Conservation (phyloP, 139 green algal species). For the Picochlorum sp. region DNA sequence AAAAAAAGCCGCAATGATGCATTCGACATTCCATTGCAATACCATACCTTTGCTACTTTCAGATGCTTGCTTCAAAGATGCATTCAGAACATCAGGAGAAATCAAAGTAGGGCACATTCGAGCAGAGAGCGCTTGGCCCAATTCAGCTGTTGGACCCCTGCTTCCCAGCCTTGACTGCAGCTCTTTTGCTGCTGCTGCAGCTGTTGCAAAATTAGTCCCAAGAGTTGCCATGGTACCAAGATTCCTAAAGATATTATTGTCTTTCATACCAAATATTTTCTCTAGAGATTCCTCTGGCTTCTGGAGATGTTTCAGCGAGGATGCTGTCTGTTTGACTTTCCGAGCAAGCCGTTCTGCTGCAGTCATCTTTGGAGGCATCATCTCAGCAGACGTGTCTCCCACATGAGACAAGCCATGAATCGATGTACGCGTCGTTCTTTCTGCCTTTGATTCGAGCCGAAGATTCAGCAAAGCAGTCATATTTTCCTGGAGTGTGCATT, state of each 20-base stretch:
- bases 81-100: constrained; percentile 28
- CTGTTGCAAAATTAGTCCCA: constrained; percentile 10
- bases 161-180: constrained; percentile 54
- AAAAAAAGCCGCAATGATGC: neutral
- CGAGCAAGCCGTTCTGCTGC: constrained; percentile 22
- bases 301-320: constrained; percentile 17
- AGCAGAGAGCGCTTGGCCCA: constrained; percentile 31
- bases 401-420: neutral
- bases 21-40: too few species aligned
- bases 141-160: constrained; percentile 36
- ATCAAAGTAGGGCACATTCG: constrained; percentile 47
- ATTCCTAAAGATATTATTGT: constrained; percentile 56
- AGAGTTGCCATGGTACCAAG: constrained; percentile 33
- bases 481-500: constrained; percentile 26
- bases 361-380: neutral
- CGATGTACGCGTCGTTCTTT: constrained; percentile 4
- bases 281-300: constrained; percentile 39
- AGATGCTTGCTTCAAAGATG: too few species aligned
- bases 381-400: neutral
- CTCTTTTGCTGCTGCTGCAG: constrained; percentile 39
- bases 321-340: constrained; percentile 16
- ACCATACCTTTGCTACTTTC: too few species aligned
- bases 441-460: constrained; percentile 6
- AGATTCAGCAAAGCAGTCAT: constrained; percentile 25
- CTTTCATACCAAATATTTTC: constrained; percentile 44